Base-by-base conservation (phyloP, 768 basidiomycete genomes). In the Tephrocybe sp. region DNA sequence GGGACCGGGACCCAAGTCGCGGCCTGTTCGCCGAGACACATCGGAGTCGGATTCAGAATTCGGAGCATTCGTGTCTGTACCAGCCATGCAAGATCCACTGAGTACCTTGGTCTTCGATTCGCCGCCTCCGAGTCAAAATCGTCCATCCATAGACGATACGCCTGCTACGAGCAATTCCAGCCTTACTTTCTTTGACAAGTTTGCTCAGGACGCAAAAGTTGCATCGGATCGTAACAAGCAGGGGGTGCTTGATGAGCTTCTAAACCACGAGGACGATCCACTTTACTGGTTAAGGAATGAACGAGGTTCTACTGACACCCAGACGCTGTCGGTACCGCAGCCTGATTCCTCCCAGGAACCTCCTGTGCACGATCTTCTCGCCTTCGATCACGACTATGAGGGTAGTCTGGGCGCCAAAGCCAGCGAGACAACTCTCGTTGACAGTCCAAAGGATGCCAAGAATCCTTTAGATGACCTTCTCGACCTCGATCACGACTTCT, bases 181-280 rank as follows among this genome's bases (percentile, higher is more conserved):
- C 26, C 63, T 77, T 24, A 67, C 61, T 27, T 88, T 87, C 63
- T 86, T 87, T 60, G 82, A 81, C 49, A 69, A 71, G 38, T 85
- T 89, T 48, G 75, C 76, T 3, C 70, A 78, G 41, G 74, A 74
- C 27, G 84, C 87, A 9, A 83, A 74, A 58, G 67, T 67, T 0
- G 77, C 82, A 9, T 72, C 77, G 0, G 79, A 80, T 43, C 71
- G 69, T 31, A 82, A 75, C 42, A 71, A 78, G 51, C 74, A 73
- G 47, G 72, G 67, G 19, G 68, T 89, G 5, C 68, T 89, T 41
- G 79, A 85, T 37, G 87, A 90, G 60, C 63, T 89, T 28, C 61
- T 89, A 30, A 57, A 74, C 51, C 80, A 86, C 51, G 78, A 89
- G 64, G 83, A 87, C 43, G 86, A 89, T 62, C 86, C 86, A 1